A percentile compares a stretch with the other conserved stretches of the same genome.
Evolutionary conservation across 805 yeast species (phyloP).

Genomic region (Sugiyamaella mastotermitis): DNA sequence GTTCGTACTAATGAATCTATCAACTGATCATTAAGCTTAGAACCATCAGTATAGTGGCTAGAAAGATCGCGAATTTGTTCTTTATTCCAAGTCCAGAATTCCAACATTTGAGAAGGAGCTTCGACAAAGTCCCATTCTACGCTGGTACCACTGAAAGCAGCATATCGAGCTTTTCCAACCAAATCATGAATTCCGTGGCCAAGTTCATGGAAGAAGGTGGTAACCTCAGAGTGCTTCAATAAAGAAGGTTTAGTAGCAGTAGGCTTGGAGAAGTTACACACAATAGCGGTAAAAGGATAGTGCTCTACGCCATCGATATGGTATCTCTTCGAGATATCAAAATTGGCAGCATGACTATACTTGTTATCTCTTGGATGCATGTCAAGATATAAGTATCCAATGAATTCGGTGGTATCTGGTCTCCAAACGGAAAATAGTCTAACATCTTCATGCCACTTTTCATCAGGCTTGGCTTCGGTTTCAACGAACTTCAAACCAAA

Average conservation of each 20-base stretch:
- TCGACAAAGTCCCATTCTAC: constrained; percentile 86
- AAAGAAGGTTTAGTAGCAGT: constrained; percentile 63
- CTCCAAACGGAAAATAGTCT: constrained; percentile 61
- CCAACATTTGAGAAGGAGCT: constrained; percentile 86
- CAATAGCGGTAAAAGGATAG: constrained; percentile 70
- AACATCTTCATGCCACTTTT: constrained; percentile 74
- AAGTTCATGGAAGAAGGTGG: constrained; percentile 82
- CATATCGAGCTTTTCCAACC: constrained; percentile 57
- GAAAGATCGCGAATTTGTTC: constrained; percentile 54
- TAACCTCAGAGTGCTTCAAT: constrained; percentile 70
- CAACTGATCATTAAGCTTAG: constrained; percentile 50
- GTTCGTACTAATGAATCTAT: constrained; percentile 54
- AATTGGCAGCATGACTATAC: constrained; percentile 85
- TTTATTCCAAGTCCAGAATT: constrained; percentile 80
- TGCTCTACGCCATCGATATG: constrained; percentile 44
- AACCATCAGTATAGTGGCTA: constrained; percentile 54
- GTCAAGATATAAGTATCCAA: constrained; percentile 76
- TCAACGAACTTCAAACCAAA: constrained; percentile 64
- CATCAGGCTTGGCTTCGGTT: constrained; percentile 39
- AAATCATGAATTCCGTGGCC: constrained; percentile 86
- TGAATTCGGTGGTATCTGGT: constrained; percentile 55
- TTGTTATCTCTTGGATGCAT: constrained; percentile 82
- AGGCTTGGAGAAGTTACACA: constrained; percentile 80
- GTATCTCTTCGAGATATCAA: constrained; percentile 59
- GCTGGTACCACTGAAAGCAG: constrained; percentile 69